Conservation (phyloP, 345 rosid species). For the Excoecaria cochinchinensis region DNA sequence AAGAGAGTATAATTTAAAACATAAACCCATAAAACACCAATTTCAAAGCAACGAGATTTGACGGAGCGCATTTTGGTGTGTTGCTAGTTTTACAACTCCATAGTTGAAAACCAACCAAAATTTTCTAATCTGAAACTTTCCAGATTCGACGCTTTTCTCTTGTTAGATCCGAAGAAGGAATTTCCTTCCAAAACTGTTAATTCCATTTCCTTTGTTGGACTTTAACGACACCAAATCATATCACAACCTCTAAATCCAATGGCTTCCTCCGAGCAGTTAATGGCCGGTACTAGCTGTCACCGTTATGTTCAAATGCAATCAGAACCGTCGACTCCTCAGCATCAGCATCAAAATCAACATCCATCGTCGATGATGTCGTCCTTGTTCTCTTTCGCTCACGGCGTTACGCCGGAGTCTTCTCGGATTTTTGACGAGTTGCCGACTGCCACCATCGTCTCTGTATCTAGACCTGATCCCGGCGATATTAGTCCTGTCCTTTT, state of each 20-base stretch:
- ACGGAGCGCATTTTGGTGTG: not conserved
- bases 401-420: constrained; percentile 48
- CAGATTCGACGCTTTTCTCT: not conserved
- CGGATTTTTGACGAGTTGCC: constrained; percentile 91
- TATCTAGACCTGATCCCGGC: constrained; percentile 81
- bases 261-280: constrained; percentile 70
- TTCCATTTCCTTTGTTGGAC: not conserved
- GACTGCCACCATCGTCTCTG: constrained; percentile 63
- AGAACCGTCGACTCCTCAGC: constrained; percentile 40
- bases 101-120: not conserved
- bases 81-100: not conserved
- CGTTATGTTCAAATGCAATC: constrained; percentile 75
- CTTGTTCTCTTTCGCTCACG: constrained; percentile 50
- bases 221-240: constrained; percentile 31
- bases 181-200: not conserved
- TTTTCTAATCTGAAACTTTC: not conserved
- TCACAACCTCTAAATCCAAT: not conserved
- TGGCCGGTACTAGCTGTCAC: constrained; percentile 42
- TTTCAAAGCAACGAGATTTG: constrained; percentile 10
- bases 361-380: constrained; percentile 49
- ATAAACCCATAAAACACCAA: not conserved
- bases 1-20: no score
- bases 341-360: not conserved
- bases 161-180: not conserved
- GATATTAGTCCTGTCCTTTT: constrained; percentile 86